phyloP scores from a whole-genome alignment of 306 rosid species.

The Bauhinia variegata region DNA sequence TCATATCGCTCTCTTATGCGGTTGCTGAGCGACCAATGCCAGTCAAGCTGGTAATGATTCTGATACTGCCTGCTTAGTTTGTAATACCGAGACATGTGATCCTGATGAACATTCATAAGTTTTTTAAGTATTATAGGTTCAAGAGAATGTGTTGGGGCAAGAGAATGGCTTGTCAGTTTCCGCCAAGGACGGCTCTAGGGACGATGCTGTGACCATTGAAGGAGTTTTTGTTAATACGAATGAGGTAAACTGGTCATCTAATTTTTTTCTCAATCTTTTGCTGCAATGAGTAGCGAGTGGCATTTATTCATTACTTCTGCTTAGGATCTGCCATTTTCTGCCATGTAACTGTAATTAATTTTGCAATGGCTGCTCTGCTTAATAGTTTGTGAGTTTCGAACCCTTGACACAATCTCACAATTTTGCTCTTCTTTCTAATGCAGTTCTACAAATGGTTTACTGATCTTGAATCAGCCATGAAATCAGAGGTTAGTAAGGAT shows the following conservation, averaged over 20 bases:
- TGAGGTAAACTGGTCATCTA: slow-evolving; percentile 54
- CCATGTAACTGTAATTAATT: no score
- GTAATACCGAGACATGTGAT: background rate
- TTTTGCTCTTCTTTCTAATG: slow-evolving; percentile 32
- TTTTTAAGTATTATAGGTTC: slow-evolving; percentile 43
- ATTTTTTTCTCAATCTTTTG: background rate
- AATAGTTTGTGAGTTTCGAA: background rate
- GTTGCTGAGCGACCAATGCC: slow-evolving; percentile 90
- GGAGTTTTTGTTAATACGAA: slow-evolving; percentile 83
- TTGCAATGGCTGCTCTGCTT: background rate
- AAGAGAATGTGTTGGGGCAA: slow-evolving; percentile 55
- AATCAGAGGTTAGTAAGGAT: slow-evolving; percentile 77
- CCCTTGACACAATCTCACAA: background rate
- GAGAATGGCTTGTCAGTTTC: slow-evolving; percentile 60
- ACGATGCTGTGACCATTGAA: slow-evolving; percentile 62
- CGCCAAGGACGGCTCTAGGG: slow-evolving; percentile 54
- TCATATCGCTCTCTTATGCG: slow-evolving; percentile 67
- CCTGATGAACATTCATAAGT: background rate
- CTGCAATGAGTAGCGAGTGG: no score
- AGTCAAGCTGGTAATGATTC: slow-evolving; percentile 57
- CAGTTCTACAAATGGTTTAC: slow-evolving; percentile 97
- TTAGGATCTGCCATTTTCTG: no score
- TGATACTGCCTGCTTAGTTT: background rate
- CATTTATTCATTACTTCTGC: no score
- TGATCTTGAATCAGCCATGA: slow-evolving; percentile 96